Base-by-base conservation (phyloP, 345 rosid genomes). In the Aurinia saxatilis region DNA sequence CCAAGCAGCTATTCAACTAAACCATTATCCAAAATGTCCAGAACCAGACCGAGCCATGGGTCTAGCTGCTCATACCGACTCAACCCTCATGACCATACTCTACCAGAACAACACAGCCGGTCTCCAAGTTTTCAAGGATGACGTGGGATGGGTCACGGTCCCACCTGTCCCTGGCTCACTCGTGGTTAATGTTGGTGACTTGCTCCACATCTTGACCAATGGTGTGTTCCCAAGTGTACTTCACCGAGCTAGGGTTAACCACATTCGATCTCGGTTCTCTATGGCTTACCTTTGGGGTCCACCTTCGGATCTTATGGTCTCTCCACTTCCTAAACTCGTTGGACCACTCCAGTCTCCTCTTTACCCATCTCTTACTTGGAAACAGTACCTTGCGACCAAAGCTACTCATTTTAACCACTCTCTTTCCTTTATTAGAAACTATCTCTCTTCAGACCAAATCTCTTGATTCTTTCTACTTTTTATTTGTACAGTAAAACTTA, bases 31-130 rank as follows among this genome's bases (percentile, higher is more conserved):
- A 40, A 68, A 80, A 54, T 93, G 97, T 50, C 97, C 96, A 5
- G 92, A 93, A 31, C 97, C 96, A 4, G 95, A 84, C 50, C 74
- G 74, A 37, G 92, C 99, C 31, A 90, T 93, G 99, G 99, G 99
- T 66, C 84, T 93, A 0, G 84, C 95, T 1, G 82, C 95, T 0
- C 99, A 90, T 74, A 90, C 97, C 0, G 97, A 93, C 75, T 90
- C 97, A 0, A 81, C 95, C 14, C 79, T 90, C 15, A 65, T 93
- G 70, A 93, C 96, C 45, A 80, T 90, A 59, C 81, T 93, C 8
- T 67, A 79, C 77, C 99, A 93, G 31, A 84, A 77, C 79, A 68
- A 59, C 73, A 84, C 82, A 0, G 79, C 82, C 23, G 99, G 95
- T 19, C 71, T 92, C 71, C 97, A 87, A 16, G 86, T 89, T 16